Base-by-base conservation (phyloP, 2,329 filamentous ascomycete genomes). In the Colletotrichum phormii region DNA sequence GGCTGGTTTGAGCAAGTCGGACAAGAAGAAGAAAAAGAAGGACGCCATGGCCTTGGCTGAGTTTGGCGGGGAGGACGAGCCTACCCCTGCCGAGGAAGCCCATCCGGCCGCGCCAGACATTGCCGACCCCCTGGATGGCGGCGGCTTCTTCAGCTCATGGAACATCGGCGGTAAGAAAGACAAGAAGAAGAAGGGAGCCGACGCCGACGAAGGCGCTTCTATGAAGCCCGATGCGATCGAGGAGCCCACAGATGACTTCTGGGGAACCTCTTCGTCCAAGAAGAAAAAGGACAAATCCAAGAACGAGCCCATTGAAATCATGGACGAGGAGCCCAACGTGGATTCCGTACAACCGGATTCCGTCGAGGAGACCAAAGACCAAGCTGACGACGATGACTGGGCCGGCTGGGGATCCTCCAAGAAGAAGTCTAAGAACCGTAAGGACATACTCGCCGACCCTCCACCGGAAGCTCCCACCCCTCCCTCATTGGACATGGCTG, bases 111-210 rank as follows among this genome's bases (percentile, higher is more conserved):
- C 69, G 12, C 78, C 80, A 12, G 80, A 79, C 51, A 71, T 80
- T 73, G 76, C 78, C 15, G 79, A 81, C 60, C 75, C 81, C 62
- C 77, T 81, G 46, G 81, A 79, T 15, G 83, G 84, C 54, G 87
- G 89, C 66, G 88, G 88, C 70, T 89, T 89, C 75, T 89, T 89
- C 79, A 86, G 83, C 72, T 86, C 87, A 60, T 91, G 89, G 84
- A 87, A 86, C 37, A 89, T 86, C 64, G 82, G 84, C 64, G 82
- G 84, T 12, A 89, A 89, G 77, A 89, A 89, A 74, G 78, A 83
- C 68, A 83, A 83, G 77, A 81, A 81, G 67, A 84, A 78, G 46
- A 77, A 75, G 29, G 62, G 46, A 1, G 22, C 37, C 26, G 71
- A 71, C 51, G 46, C 24, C 9, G 74, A 75, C 7, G 74, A 75